Evolutionary conservation across 2,329 filamentous ascomycete genomes (phyloP).

Genomic region (Colletotrichum horii): DNA sequence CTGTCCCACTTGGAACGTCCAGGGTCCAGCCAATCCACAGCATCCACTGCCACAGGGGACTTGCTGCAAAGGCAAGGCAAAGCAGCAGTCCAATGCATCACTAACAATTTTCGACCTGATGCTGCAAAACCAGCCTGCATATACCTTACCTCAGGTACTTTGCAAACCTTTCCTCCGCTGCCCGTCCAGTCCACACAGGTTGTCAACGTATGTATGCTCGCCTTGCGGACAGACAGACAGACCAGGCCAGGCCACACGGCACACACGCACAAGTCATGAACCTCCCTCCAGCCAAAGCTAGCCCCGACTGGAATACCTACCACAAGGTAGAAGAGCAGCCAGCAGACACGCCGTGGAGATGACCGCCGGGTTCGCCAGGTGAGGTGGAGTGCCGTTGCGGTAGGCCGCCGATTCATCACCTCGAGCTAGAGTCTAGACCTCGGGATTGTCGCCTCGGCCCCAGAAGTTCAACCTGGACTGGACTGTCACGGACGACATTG

Average conservation of each 20-base stretch:
- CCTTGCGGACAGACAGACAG: neutral
- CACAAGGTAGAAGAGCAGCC: neutral
- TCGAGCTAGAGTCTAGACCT: constrained; percentile 1
- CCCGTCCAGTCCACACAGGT: neutral
- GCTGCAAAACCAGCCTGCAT: neutral
- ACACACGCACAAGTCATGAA: neutral
- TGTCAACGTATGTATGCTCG: neutral
- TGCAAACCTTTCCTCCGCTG: neutral
- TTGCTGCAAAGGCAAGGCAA: neutral
- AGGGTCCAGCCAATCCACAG: constrained; percentile 14
- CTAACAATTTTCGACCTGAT: neutral
- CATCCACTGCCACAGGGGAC: neutral
- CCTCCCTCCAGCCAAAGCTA: neutral
- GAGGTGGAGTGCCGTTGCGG: neutral
- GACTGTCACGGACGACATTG: neutral
- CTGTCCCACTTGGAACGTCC: neutral
- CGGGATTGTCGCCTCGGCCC: neutral
- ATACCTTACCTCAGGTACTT: too few species aligned
- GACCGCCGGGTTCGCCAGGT: neutral
- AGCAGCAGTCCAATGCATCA: neutral
- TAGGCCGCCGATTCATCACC: neutral
- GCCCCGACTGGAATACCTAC: neutral
- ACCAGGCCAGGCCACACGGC: too few species aligned
- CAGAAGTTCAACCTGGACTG: neutral
- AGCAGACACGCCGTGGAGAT: neutral